phyloP scores from a whole-genome alignment of 2,329 filamentous ascomycete species.

The Fusarium chuoi region DNA sequence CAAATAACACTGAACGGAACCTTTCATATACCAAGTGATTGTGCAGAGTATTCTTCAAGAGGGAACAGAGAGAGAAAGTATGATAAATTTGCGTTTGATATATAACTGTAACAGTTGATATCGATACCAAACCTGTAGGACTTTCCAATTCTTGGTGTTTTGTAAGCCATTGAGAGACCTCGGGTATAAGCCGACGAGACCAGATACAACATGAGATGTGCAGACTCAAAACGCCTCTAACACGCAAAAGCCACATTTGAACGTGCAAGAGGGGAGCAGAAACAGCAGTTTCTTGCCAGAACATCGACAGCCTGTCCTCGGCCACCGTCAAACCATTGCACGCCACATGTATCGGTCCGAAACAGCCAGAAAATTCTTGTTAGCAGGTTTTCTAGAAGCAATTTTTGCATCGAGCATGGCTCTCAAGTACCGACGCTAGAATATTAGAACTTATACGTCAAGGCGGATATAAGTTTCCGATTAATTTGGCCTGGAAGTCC shows the following conservation, averaged over 20 bases:
- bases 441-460: not conserved
- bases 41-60: not conserved
- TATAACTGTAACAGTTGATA: not conserved
- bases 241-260: not conserved
- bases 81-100: too few species aligned
- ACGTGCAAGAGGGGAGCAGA: not conserved
- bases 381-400: slow-evolving; percentile 8
- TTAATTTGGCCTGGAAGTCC: not conserved
- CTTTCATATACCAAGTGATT: not conserved
- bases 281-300: not conserved
- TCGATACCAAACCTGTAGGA: too few species aligned
- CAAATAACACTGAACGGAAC: not conserved
- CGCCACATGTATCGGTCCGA: slow-evolving; percentile 13
- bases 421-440: slow-evolving; percentile 10
- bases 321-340: not conserved
- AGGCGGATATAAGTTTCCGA: slow-evolving; percentile 16
- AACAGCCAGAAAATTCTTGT: slow-evolving; percentile 10
- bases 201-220: not conserved
- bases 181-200: not conserved
- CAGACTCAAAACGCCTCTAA: not conserved
- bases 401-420: not conserved
- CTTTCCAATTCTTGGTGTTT: not conserved
- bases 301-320: not conserved
- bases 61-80: not conserved
- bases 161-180: not conserved